Conservation (phyloP, 2,329 filamentous ascomycete genomes). For the Trichoderma sp. region DNA sequence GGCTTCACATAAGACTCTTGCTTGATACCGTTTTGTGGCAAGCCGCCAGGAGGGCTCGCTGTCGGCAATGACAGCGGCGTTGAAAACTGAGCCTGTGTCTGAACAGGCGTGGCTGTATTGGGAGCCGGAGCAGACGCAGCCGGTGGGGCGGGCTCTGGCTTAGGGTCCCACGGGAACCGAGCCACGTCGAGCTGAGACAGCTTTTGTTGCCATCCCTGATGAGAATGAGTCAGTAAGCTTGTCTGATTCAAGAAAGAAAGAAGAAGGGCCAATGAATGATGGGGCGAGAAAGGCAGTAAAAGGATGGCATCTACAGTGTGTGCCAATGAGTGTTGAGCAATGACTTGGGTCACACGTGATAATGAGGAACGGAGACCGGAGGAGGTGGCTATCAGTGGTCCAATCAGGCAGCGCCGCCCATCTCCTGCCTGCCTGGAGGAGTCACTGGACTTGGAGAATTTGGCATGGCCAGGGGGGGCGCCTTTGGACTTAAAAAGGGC, state of each 20-base stretch:
- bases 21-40: slow-evolving; percentile 39
- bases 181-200: slow-evolving; percentile 82
- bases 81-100: slow-evolving; percentile 34
- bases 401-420: slow-evolving; percentile 19
- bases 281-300: neutral
- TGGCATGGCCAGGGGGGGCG: slow-evolving; percentile 20
- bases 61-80: slow-evolving; percentile 33
- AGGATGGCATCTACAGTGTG: neutral
- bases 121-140: slow-evolving; percentile 35
- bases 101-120: slow-evolving; percentile 25
- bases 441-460: slow-evolving; percentile 8
- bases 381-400: slow-evolving; percentile 6
- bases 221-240: slow-evolving; percentile 17
- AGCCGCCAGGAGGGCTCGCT: slow-evolving; percentile 31
- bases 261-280: neutral
- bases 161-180: slow-evolving; percentile 92
- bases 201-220: slow-evolving; percentile 89
- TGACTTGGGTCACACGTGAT: slow-evolving; percentile 12
- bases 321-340: neutral
- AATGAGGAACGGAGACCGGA: neutral
- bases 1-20: slow-evolving; percentile 48
- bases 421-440: slow-evolving; percentile 9
- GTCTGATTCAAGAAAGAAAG: neutral
- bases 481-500: slow-evolving; percentile 51
- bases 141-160: slow-evolving; percentile 57